Base-by-base conservation (phyloP, 2,329 filamentous ascomycete genomes). In the Zarea fungicola region DNA sequence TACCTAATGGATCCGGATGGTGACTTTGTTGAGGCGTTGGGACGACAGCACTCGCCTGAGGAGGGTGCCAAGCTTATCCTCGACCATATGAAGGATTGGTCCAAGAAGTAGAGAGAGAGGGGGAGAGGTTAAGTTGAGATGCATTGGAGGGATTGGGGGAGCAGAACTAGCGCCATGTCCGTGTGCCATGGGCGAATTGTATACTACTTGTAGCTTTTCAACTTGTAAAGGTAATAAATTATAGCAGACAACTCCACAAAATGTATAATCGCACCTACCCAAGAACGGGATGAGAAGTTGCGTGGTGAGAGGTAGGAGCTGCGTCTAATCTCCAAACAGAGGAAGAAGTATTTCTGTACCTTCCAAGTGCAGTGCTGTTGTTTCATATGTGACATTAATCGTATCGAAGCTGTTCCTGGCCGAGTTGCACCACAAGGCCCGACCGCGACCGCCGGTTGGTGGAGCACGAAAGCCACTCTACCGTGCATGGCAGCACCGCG, bases 1-100 rank as follows among this genome's bases (percentile, higher is more conserved):
- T 99, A 99, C 68, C 72, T 99, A 58, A 99, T 99, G 93, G 93
- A 97, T 66, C 93, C 93, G 0, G 91, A 97, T 59, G 92, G 92
- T 18, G 91, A 99, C 66, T 99, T 99, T 67, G 92, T 99, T 23
- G 95, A 99, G 73, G 95, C 91, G 11, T 84, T 99, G 62, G 93
- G 93, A 16, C 78, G 93, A 54, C 93, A 99, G 70, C 91, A 97
- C 70, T 95, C 89, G 35, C 89, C 92, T 1, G 85, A 93, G 54
- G 81, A 89, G 60, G 93, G 85, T 1, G 87, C 91, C 6, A 84
- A 83, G 69, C 74, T 96, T 50, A 96, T 99, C 48, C 68, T 85
- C 52, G 84, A 87, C 54, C 93, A 99, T 68, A 85, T 97, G 64
- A 85, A 84, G 60, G 78, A 81, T 49, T 81, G 76, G 71, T 66